phyloP scores from a whole-genome alignment of 2,329 filamentous ascomycete genomes.

The Aureobasidium sp. region DNA sequence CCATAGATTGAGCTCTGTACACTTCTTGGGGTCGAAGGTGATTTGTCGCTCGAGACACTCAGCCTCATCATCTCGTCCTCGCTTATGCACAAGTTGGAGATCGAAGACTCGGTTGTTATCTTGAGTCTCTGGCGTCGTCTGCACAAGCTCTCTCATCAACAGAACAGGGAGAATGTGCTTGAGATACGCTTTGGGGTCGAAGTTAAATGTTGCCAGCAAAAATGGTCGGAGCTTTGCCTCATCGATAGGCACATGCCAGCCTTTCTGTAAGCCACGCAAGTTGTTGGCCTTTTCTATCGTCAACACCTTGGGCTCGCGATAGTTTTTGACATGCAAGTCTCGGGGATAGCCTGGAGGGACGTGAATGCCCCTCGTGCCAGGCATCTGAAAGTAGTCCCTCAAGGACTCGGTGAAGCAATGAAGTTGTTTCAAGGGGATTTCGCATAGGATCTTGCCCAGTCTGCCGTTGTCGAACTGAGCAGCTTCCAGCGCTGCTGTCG shows the following conservation, averaged over 20 bases:
- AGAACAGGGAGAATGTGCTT: constrained; percentile 43
- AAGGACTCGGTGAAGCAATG: constrained; percentile 12
- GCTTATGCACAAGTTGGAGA: constrained; percentile 36
- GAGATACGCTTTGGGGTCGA: constrained; percentile 41
- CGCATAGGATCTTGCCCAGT: constrained; percentile 36
- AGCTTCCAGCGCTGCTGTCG: constrained; percentile 32
- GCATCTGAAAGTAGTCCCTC: not conserved
- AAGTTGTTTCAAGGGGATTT: not conserved
- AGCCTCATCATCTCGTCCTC: constrained; percentile 28
- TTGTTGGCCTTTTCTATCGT: constrained; percentile 34
- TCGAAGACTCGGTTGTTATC: constrained; percentile 30
- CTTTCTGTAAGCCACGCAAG: constrained; percentile 32
- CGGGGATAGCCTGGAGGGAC: constrained; percentile 32
- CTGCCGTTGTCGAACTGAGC: constrained; percentile 35
- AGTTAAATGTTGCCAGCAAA: constrained; percentile 41
- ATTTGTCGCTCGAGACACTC: constrained; percentile 35
- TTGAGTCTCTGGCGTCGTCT: constrained; percentile 24
- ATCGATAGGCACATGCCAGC: constrained; percentile 36
- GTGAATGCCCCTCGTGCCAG: not conserved
- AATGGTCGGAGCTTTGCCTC: constrained; percentile 39
- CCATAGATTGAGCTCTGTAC: not conserved
- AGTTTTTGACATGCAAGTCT: constrained; percentile 38
- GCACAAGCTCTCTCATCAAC: constrained; percentile 32
- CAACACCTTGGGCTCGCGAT: constrained; percentile 41
- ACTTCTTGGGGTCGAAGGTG: constrained; percentile 30